These are phyloP conservation scores for Agaricus subrufescens DNA, from an alignment of 768 basidiomycete genomes.

Conservation along the genomic window DNA sequence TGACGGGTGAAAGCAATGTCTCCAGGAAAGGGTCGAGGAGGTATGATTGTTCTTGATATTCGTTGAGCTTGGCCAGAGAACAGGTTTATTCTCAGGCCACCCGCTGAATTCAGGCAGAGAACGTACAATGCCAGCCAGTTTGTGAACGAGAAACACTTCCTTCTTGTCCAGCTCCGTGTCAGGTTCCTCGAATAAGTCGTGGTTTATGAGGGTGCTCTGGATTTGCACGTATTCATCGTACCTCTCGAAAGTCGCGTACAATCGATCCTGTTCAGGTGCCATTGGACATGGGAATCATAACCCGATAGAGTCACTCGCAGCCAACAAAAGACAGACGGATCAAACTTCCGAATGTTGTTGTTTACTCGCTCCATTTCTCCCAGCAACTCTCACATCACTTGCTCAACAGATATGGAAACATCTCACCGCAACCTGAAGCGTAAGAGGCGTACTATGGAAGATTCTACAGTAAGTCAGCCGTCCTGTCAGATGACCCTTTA, in stretches of 20 bases:
- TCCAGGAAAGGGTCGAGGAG: constrained; percentile 90
- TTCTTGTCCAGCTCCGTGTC: constrained; percentile 36
- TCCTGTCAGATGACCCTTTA: neutral
- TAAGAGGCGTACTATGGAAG: constrained; percentile 32
- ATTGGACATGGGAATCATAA: neutral
- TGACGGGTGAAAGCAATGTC: constrained; percentile 68
- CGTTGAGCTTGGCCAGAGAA: constrained; percentile 53
- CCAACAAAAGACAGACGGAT: neutral
- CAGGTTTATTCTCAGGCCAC: neutral
- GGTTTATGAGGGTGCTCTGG: constrained; percentile 46
- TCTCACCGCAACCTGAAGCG: constrained; percentile 32
- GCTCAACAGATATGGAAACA: constrained; percentile 13
- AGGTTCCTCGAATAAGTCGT: constrained; percentile 40
- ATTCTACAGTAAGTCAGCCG: constrained; percentile 5
- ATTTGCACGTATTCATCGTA: constrained; percentile 52
- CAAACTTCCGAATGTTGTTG: neutral
- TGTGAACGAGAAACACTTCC: constrained; percentile 37
- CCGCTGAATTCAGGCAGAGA: neutral
- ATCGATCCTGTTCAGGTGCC: constrained; percentile 39
- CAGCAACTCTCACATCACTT: neutral
- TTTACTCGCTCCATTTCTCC: neutral
- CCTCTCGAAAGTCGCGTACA: constrained; percentile 57
- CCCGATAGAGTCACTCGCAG: neutral
- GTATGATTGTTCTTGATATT: constrained; percentile 92
- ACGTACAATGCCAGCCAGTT: constrained; percentile 50